Conservation (phyloP, 371 early-diverging fungal genomes). For the Apophysomyces ossiformis region DNA sequence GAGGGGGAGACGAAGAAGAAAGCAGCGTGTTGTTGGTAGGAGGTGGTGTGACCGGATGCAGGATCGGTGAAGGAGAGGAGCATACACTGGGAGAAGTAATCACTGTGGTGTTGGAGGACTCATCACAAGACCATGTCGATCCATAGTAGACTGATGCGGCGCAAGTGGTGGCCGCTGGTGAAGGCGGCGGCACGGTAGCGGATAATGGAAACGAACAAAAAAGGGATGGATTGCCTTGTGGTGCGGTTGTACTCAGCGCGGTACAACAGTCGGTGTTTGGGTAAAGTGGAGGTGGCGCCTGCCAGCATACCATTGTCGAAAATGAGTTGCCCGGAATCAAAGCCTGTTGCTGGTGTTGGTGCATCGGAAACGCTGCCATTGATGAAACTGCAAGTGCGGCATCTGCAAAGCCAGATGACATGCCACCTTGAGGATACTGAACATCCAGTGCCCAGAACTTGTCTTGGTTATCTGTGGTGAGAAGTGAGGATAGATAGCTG, state of each 20-base stretch:
- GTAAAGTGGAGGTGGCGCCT: background rate
- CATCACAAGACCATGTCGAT: slow-evolving; percentile 1
- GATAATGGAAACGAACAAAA: background rate
- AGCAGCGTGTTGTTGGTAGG: background rate
- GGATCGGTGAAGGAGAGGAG: background rate
- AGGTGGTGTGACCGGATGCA: slow-evolving; percentile 2
- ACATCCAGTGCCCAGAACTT: background rate
- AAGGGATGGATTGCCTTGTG: background rate
- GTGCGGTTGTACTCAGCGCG: background rate
- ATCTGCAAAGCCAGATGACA: background rate
- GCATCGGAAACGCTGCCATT: background rate
- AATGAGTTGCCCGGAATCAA: background rate
- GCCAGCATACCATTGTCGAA: background rate
- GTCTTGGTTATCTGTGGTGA: background rate
- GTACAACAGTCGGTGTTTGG: background rate
- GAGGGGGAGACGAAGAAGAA: background rate
- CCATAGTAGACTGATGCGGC: background rate
- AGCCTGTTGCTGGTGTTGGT: background rate
- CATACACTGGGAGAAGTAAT: background rate
- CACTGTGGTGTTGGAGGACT: background rate
- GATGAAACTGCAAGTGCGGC: background rate
- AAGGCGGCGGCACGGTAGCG: background rate
- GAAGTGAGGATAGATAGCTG: background rate
- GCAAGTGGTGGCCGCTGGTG: background rate
- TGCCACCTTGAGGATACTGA: slow-evolving; percentile 4